Percentiles rank a stretch among this genome's conserved stretches.
phyloP scores from a whole-genome alignment of 345 rosid genomes.

The Moringa oleifera region DNA sequence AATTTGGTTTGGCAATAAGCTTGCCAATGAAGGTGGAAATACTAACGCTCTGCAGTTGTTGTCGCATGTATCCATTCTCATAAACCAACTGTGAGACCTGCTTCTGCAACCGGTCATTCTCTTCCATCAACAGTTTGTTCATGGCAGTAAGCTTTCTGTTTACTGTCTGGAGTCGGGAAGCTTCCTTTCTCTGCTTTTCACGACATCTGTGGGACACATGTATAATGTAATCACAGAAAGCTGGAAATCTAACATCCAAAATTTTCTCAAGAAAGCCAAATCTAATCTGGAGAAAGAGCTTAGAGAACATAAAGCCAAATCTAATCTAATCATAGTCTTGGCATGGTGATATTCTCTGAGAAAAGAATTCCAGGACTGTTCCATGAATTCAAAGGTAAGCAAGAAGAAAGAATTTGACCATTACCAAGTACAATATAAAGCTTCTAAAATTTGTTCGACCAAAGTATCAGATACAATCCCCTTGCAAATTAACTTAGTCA shows the following conservation, averaged over 20 bases:
- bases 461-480: no score
- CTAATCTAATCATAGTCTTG: no score
- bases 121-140: conserved; percentile 98
- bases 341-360: no score
- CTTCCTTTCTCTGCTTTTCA: conserved; percentile 97
- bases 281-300: no score
- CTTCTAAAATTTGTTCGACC: not conserved
- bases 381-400: no score
- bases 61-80: conserved; percentile 87
- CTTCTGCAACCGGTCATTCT: conserved; percentile 95
- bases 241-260: no score
- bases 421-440: not conserved
- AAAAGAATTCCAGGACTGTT: no score
- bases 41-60: conserved; percentile 74
- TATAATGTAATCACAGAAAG: no score
- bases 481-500: no score
- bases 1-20: not conserved
- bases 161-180: conserved; percentile 91
- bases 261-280: not conserved
- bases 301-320: no score
- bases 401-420: no score
- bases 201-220: no score
- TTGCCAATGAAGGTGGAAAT: not conserved
- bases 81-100: conserved; percentile 97
- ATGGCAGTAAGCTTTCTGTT: conserved; percentile 90